Evolutionary conservation across 164 flowering plant species (phyloP).

Genomic region (Vitis rotundifolia): DNA sequence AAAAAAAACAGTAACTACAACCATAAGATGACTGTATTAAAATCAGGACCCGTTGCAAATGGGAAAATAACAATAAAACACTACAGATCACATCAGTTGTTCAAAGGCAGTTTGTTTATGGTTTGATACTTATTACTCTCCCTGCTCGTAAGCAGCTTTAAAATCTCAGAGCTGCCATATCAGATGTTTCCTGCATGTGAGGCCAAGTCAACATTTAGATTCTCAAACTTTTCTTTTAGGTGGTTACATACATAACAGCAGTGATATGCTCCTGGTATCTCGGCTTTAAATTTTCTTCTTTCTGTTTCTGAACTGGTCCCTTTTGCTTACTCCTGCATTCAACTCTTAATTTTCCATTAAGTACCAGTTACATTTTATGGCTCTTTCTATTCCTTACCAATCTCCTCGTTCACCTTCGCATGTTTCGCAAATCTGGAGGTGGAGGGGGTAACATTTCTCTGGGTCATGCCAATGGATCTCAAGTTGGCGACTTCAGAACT

Average conservation of each 20-base stretch:
- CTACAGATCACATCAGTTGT: too few species aligned
- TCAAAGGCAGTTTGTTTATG: too few species aligned
- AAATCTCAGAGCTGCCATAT: slow-evolving; percentile 24
- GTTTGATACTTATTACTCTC: neutral
- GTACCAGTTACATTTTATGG: slow-evolving; percentile 20
- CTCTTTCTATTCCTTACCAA: slow-evolving; percentile 27
- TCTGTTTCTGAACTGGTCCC: slow-evolving; percentile 25
- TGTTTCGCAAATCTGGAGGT: slow-evolving; percentile 23
- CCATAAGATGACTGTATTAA: too few species aligned
- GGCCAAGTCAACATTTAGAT: slow-evolving; percentile 15
- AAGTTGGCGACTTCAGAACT: slow-evolving; percentile 31
- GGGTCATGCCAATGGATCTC: slow-evolving; percentile 25
- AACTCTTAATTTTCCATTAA: slow-evolving; percentile 33
- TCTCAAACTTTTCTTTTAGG: slow-evolving; percentile 36
- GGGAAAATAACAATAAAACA: too few species aligned
- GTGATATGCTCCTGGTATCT: slow-evolving; percentile 34
- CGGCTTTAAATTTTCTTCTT: slow-evolving; percentile 26
- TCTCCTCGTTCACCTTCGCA: slow-evolving; percentile 25
- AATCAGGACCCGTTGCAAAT: too few species aligned
- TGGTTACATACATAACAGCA: slow-evolving; percentile 21
- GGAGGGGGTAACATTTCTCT: slow-evolving; percentile 13
- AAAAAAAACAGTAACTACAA: too few species aligned
- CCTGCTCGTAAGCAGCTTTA: neutral
- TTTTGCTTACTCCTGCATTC: slow-evolving; percentile 22
- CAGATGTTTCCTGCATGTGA: slow-evolving; percentile 11